Percentiles rank a stretch among this genome's conserved stretches.
These are phyloP conservation scores for Pancytospora epiphaga DNA, from an alignment of 371 early-diverging fungal species.

Conservation along the genomic window DNA sequence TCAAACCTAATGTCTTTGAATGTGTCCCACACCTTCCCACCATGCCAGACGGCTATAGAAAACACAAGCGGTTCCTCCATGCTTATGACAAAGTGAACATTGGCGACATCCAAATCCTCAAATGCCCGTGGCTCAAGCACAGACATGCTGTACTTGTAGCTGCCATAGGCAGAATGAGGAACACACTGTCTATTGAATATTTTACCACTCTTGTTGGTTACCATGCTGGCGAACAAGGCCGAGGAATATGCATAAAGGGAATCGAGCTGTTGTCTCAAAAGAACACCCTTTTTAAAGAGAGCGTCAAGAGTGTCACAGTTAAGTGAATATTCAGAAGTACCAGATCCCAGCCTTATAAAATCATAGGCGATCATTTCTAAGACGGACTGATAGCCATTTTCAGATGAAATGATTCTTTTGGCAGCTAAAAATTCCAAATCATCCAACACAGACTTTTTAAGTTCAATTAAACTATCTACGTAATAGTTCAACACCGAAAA, in stretches of 20 bases:
- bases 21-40: slow-evolving; percentile 22
- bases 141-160: slow-evolving; percentile 84
- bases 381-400: slow-evolving; percentile 17
- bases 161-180: slow-evolving; percentile 76
- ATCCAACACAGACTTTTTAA: slow-evolving; percentile 34
- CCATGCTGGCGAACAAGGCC: slow-evolving; percentile 37
- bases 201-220: slow-evolving; percentile 29
- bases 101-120: slow-evolving; percentile 36
- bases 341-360: slow-evolving; percentile 36
- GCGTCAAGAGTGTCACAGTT: slow-evolving; percentile 52
- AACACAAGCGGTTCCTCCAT: slow-evolving; percentile 34
- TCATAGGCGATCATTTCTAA: slow-evolving; percentile 50
- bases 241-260: slow-evolving; percentile 60
- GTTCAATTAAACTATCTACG: not conserved
- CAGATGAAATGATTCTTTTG: not conserved
- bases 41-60: slow-evolving; percentile 37
- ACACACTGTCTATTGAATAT: slow-evolving; percentile 8
- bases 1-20: slow-evolving; percentile 44
- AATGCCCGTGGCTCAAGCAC: slow-evolving; percentile 68
- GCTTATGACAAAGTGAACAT: slow-evolving; percentile 45
- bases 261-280: slow-evolving; percentile 68
- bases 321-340: slow-evolving; percentile 44
- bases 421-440: slow-evolving; percentile 44
- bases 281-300: slow-evolving; percentile 64
- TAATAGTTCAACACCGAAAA: slow-evolving; percentile 2